phyloP scores from a whole-genome alignment of 2,329 filamentous ascomycete genomes.

The Xylaria sp. region DNA sequence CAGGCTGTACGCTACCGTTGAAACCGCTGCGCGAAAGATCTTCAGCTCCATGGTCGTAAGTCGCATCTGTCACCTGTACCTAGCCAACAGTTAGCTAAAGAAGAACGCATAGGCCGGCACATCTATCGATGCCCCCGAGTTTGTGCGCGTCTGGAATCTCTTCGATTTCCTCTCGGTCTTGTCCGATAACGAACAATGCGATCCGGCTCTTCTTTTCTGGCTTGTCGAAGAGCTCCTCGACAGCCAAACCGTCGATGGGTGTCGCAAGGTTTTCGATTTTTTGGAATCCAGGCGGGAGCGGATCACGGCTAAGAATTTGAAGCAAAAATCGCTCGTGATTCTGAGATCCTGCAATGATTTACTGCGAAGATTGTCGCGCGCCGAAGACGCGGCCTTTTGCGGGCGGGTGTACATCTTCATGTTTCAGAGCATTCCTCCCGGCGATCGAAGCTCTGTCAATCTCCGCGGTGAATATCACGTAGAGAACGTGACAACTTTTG shows the following conservation, averaged over 20 bases:
- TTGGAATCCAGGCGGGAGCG: conserved; percentile 91
- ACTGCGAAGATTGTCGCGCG: conserved; percentile 89
- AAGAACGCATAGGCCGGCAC: conserved; percentile 70
- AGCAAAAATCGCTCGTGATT: conserved; percentile 87
- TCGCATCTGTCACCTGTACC: conserved; percentile 16
- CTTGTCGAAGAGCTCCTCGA: conserved; percentile 95
- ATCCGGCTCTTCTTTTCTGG: conserved; percentile 86
- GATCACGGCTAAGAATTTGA: conserved; percentile 83
- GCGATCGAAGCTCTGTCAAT: conserved; percentile 97
- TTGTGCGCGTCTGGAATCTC: conserved; percentile 90
- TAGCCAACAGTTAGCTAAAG: conserved; percentile 49
- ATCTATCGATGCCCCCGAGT: conserved; percentile 79
- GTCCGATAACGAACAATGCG: conserved; percentile 81
- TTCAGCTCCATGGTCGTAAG: conserved; percentile 84
- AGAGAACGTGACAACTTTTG: conserved; percentile 91
- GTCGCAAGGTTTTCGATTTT: conserved; percentile 91
- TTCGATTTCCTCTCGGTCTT: conserved; percentile 91
- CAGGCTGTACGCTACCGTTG: conserved; percentile 76
- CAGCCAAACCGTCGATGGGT: conserved; percentile 93
- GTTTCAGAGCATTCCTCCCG: conserved; percentile 96
- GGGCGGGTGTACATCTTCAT: conserved; percentile 98
- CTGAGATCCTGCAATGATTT: conserved; percentile 96
- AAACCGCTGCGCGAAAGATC: conserved; percentile 82
- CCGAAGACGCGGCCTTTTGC: conserved; percentile 97
- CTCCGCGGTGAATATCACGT: conserved; percentile 94